Conservation (phyloP, 257 asterid genomes). For the Solanum bulbocastanum region DNA sequence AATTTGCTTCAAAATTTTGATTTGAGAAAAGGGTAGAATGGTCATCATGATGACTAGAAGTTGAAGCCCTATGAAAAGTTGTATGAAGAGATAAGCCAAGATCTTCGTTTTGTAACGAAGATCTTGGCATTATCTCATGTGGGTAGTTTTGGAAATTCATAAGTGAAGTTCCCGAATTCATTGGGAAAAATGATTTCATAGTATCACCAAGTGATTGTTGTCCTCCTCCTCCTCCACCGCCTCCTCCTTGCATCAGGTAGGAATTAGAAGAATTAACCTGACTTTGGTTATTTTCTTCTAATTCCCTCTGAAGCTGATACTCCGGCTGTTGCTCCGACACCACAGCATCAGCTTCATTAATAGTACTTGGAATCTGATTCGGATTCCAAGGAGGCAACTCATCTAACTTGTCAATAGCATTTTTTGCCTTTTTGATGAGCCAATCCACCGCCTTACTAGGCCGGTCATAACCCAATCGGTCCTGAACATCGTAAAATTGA, state of each 20-base stretch:
- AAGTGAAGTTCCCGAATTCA: constrained; percentile 43
- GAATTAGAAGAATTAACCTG: neutral
- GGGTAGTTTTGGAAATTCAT: constrained; percentile 60
- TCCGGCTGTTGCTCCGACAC: neutral
- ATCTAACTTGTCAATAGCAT: constrained; percentile 88
- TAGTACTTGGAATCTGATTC: neutral
- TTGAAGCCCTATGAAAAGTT: neutral
- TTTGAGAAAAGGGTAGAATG: neutral
- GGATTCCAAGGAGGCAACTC: constrained; percentile 97
- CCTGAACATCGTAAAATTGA: constrained; percentile 94
- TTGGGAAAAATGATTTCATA: constrained; percentile 79
- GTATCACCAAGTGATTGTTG: constrained; percentile 77
- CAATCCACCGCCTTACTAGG: constrained; percentile 99
- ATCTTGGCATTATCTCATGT: constrained; percentile 44
- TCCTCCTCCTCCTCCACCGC: constrained; percentile 14
- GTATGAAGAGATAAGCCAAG: constrained; percentile 13
- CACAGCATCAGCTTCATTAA: neutral
- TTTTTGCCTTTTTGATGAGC: constrained; percentile 83
- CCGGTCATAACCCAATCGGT: constrained; percentile 94
- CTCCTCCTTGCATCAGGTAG: neutral
- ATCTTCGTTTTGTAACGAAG: constrained; percentile 53
- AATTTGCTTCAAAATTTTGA: constrained; percentile 2
- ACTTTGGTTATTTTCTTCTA: neutral
- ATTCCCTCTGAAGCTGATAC: neutral
- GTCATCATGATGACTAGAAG: neutral